Conservation (phyloP, 2,329 filamentous ascomycete species). For the Clonostachys rosea region DNA sequence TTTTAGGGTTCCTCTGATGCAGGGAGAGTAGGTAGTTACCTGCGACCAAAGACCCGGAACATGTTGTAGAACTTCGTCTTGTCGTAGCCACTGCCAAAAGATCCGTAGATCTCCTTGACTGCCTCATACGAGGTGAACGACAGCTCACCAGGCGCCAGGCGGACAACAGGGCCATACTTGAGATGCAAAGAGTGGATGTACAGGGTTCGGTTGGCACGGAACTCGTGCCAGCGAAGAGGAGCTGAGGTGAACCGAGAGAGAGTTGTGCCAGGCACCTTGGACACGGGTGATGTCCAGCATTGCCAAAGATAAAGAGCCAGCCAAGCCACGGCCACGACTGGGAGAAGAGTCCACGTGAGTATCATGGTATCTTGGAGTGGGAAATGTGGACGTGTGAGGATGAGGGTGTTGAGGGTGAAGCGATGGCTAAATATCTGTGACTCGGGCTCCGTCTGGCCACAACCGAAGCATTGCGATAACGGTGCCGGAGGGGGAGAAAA, state of each 20-base stretch:
- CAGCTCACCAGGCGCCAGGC: conserved; percentile 40
- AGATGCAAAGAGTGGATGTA: conserved; percentile 34
- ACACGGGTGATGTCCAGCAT: conserved; percentile 2
- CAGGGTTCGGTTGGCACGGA: conserved; percentile 31
- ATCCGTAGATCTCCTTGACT: conserved; percentile 47
- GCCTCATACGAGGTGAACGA: conserved; percentile 34
- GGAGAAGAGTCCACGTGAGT: no score
- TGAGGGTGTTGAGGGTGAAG: no score
- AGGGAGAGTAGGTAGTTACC: conserved; percentile 48
- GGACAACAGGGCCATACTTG: conserved; percentile 39
- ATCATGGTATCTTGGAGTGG: no score
- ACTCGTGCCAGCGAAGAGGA: conserved; percentile 39
- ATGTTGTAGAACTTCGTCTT: conserved; percentile 47
- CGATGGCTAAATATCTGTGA: no score
- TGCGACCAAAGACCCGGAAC: conserved; percentile 47
- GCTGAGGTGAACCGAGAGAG: conserved; percentile 34
- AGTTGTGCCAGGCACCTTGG: conserved; percentile 28
- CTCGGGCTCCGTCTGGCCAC: no score
- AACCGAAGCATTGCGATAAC: no score
- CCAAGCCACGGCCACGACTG: no score
- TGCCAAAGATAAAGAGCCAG: no score
- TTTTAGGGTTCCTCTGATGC: conserved; percentile 41
- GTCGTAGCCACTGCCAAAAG: conserved; percentile 40
- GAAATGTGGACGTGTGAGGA: no score
- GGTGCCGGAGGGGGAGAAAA: no score